phyloP scores from a whole-genome alignment of 495 filamentous ascomycete species.

The Xylaria nigripes region DNA sequence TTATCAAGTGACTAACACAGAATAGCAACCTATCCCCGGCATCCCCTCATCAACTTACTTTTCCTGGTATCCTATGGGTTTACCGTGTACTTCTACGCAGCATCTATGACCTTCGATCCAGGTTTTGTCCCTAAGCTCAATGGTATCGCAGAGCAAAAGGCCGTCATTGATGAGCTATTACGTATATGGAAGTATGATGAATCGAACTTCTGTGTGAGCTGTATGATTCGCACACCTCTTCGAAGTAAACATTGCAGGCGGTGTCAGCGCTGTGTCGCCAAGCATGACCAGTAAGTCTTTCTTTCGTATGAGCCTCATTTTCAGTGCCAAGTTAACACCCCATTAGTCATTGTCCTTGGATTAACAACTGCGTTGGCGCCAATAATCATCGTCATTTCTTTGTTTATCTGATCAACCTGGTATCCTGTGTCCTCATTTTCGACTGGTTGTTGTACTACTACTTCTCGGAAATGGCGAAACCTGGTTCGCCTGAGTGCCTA shows the following conservation, averaged over 20 bases:
- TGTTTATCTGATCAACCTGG: constrained; percentile 70
- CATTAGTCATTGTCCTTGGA: constrained; percentile 90
- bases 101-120: constrained; percentile 79
- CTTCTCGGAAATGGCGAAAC: constrained; percentile 24
- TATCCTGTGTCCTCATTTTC: constrained; percentile 63
- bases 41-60: constrained; percentile 63
- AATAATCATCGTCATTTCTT: constrained; percentile 97
- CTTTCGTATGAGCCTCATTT: not conserved
- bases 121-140: constrained; percentile 91
- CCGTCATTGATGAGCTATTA: constrained; percentile 76
- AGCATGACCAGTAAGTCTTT: constrained; percentile 89
- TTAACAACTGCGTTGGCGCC: constrained; percentile 87
- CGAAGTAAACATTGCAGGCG: constrained; percentile 91
- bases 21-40: constrained; percentile 53
- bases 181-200: constrained; percentile 84
- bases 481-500: constrained; percentile 52
- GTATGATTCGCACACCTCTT: constrained; percentile 86
- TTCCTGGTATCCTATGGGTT: constrained; percentile 58
- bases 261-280: constrained; percentile 87
- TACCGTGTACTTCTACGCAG: constrained; percentile 76
- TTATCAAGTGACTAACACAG: constrained; percentile 10
- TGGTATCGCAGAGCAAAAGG: constrained; percentile 79
- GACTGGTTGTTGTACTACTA: constrained; percentile 40
- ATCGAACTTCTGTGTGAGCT: constrained; percentile 83
- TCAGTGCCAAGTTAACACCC: constrained; percentile 29